Evolutionary conservation across 2,329 filamentous ascomycete genomes (phyloP).

Genomic region (Diaporthe sp.): DNA sequence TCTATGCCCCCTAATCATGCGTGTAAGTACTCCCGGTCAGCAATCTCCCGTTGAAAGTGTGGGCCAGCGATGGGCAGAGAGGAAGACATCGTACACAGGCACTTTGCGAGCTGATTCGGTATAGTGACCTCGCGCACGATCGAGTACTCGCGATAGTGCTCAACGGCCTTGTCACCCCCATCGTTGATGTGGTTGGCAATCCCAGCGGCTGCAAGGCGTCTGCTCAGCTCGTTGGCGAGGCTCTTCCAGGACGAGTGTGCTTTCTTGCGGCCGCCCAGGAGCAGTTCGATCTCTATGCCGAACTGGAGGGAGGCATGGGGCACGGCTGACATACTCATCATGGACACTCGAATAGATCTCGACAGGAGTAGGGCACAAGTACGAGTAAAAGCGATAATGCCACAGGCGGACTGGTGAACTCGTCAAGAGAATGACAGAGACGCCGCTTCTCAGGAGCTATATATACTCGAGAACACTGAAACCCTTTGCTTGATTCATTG

Average conservation of each 20-base stretch:
- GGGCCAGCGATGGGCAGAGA: neutral
- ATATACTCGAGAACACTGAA: neutral
- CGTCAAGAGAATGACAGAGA: neutral
- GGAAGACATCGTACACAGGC: constrained; percentile 47
- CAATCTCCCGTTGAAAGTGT: neutral
- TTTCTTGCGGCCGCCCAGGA: constrained; percentile 51
- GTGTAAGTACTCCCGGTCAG: constrained; percentile 1
- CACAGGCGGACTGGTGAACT: neutral
- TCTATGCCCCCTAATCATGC: constrained; percentile 48
- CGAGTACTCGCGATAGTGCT: constrained; percentile 54
- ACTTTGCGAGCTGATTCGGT: constrained; percentile 49
- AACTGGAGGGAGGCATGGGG: constrained; percentile 46
- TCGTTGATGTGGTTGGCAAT: constrained; percentile 53
- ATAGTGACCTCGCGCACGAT: constrained; percentile 55
- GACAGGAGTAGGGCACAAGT: neutral
- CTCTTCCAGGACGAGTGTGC: constrained; percentile 50
- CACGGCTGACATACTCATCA: constrained; percentile 1
- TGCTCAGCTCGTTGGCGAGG: constrained; percentile 53
- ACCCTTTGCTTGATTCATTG: neutral
- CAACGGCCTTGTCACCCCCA: constrained; percentile 45
- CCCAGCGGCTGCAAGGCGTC: constrained; percentile 49
- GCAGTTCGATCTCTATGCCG: constrained; percentile 56
- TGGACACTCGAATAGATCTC: neutral
- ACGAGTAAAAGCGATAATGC: neutral
- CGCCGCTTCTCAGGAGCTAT: neutral